Evolutionary conservation across 2,329 filamentous ascomycete genomes (phyloP), one percentile per base, ranked within the genome.

Genomic region (Cladosporium sp.): DNA sequence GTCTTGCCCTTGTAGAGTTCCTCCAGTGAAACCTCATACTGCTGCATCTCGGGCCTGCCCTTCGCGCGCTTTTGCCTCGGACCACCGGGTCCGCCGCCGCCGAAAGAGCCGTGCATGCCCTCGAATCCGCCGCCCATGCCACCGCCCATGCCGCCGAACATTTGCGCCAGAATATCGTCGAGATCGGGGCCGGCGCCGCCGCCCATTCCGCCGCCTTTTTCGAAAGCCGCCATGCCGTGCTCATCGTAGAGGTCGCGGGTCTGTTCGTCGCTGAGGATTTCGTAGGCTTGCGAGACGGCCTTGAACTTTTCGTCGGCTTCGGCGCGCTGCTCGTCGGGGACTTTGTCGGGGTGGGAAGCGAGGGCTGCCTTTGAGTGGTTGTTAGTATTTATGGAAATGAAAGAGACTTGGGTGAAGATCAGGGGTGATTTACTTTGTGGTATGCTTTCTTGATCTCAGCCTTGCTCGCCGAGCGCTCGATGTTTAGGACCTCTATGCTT

Each of bases 1-100:
- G 95, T 97, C 84, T 98, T 97, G 74, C 95, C 95, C 81, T 96
- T 97, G 85, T 98, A 99, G 34, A 99, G 84, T 79, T 99, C 95
- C 78, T 98, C 95, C 66, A 99, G 81, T 2, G 88, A 91, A 65
- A 98, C 91, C 76, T 93, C 89, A 80, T 99, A 98, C 72, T 92
- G 87, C 74, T 96, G 92, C 76, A 96, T 90, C 78, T 97, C 94
- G 71, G 93, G 89, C 62, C 86, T 88, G 54, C 94, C 93, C 72
- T 88, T 90, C n/a, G 65, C 67, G 57, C 69, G 64, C 66, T 66
- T 71, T 66, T 89, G 84, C 74, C 67, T 62, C 18, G 66, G 64
- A 26, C 68, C 65, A 8, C 66, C 59, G 23, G 64, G 26, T 25
- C 67, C 67, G 5, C 51, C 51, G 8, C 48, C 77, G 5, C 64